Conservation (phyloP, 352 stramenopile species). For the Globisporangium ultimum region DNA sequence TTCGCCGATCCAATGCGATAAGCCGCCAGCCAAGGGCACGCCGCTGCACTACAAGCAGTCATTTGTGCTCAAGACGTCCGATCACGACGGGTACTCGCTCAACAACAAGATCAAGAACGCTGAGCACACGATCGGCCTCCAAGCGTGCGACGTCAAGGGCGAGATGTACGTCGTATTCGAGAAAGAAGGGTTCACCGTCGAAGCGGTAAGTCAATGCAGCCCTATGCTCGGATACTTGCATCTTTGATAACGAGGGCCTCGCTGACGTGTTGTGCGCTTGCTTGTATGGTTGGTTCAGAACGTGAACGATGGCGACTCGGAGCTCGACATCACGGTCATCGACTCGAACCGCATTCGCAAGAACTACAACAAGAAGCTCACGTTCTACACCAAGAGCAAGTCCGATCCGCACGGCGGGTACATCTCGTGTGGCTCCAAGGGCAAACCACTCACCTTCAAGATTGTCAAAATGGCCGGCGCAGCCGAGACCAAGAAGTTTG, state of each 20-base stretch:
- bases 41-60: conserved; percentile 60
- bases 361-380: conserved; percentile 60
- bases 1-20: conserved; percentile 42
- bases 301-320: conserved; percentile 39
- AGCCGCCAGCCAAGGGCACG: conserved; percentile 38
- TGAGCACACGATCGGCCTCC: conserved; percentile 54
- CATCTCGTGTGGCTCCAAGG: conserved; percentile 44
- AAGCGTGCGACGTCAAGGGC: conserved; percentile 47
- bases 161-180: conserved; percentile 70
- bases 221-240: background rate
- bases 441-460: conserved; percentile 33
- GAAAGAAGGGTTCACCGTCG: conserved; percentile 44
- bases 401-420: conserved; percentile 38
- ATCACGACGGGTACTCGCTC: conserved; percentile 61
- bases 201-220: conserved; percentile 24
- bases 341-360: conserved; percentile 77
- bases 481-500: conserved; percentile 31
- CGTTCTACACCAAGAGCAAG: conserved; percentile 46
- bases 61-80: conserved; percentile 65
- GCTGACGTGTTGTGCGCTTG: background rate
- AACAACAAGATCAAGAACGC: conserved; percentile 67
- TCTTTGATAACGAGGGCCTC: background rate
- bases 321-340: conserved; percentile 46
- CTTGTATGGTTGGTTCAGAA: conserved; percentile 13
- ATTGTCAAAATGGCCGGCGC: conserved; percentile 29